Conservation (phyloP, 176 grass and related monocot genomes). For the Bromus sterilis region DNA sequence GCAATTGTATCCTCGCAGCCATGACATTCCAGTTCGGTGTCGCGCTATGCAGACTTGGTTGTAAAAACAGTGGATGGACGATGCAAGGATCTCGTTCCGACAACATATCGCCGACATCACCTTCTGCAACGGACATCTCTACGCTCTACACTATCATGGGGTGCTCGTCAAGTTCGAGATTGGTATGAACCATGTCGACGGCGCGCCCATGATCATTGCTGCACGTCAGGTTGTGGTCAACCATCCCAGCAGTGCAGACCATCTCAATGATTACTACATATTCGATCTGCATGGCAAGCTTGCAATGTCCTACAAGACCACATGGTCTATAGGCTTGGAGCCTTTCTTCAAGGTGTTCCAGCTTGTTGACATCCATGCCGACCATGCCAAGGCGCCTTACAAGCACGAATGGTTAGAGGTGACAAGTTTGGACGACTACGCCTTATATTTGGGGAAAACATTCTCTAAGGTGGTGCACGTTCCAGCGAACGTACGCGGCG, state of each 20-base stretch:
- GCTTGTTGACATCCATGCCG: neutral
- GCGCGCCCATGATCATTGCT: neutral
- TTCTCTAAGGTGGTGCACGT: neutral
- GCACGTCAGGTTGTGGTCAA: too few relatives aligned
- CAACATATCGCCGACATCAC: too few relatives aligned
- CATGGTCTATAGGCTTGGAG: neutral
- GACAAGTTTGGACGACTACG: neutral
- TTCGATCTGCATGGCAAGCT: neutral
- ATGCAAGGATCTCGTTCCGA: too few relatives aligned
- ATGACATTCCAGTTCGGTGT: too few relatives aligned
- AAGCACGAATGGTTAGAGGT: neutral
- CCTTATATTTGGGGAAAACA: neutral
- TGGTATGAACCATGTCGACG: too few relatives aligned
- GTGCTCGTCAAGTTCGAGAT: too few relatives aligned
- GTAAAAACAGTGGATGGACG: too few relatives aligned
- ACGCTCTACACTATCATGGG: too few relatives aligned
- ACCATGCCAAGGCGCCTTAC: neutral
- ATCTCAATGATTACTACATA: neutral
- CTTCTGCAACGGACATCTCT: too few relatives aligned
- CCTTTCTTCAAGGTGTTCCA: neutral
- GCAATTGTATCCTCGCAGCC: too few relatives aligned
- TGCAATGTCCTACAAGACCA: neutral
- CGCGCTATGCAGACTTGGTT: too few relatives aligned
- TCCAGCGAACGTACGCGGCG: neutral
- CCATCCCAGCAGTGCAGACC: too few relatives aligned